phyloP scores from a whole-genome alignment of 306 rosid genomes.

The Boehmeria nivea region DNA sequence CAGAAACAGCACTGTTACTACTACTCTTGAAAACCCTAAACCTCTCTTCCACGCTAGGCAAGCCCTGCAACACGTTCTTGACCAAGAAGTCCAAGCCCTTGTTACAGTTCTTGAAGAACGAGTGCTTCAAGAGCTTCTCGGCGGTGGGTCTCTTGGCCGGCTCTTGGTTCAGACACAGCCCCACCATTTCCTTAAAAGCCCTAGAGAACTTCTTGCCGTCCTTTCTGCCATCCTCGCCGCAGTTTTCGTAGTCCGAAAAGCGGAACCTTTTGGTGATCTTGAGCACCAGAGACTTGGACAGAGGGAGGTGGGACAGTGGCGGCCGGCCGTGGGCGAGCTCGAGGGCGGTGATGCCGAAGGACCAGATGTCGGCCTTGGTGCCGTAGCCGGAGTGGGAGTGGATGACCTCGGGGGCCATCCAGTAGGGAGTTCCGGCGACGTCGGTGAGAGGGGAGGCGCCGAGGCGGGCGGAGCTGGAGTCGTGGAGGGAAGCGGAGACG shows the following conservation, averaged over 20 bases:
- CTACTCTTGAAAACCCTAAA: slow-evolving; percentile 15
- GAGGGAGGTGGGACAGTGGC: slow-evolving; percentile 58
- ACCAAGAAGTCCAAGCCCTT: slow-evolving; percentile 32
- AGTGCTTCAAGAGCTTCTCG: slow-evolving; percentile 42
- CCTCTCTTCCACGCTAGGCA: slow-evolving; percentile 54
- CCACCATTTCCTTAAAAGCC: slow-evolving; percentile 61
- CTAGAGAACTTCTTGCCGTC: slow-evolving; percentile 41
- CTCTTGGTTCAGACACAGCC: slow-evolving; percentile 53
- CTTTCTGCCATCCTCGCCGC: slow-evolving; percentile 9
- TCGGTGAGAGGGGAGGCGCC: slow-evolving; percentile 33
- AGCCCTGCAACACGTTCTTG: slow-evolving; percentile 39
- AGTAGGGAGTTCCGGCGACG: slow-evolving; percentile 50
- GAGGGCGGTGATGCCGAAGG: slow-evolving; percentile 57
- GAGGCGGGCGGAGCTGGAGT: slow-evolving; percentile 19
- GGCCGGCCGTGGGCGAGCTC: slow-evolving; percentile 69
- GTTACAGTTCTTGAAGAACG: slow-evolving; percentile 44
- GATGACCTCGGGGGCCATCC: slow-evolving; percentile 75
- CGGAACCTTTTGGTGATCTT: slow-evolving; percentile 47
- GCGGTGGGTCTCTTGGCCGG: slow-evolving; percentile 55
- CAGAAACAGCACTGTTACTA: neutral
- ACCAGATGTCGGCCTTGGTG: slow-evolving; percentile 66
- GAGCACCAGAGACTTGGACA: slow-evolving; percentile 45
- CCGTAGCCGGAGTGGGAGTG: slow-evolving; percentile 52
- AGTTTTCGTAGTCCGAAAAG: slow-evolving; percentile 43
- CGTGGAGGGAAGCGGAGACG: slow-evolving; percentile 48